Evolutionary conservation across 2,329 filamentous ascomycete genomes (phyloP), one percentile per base, ranked within the genome.

Genomic region (Acarospora socialis): DNA sequence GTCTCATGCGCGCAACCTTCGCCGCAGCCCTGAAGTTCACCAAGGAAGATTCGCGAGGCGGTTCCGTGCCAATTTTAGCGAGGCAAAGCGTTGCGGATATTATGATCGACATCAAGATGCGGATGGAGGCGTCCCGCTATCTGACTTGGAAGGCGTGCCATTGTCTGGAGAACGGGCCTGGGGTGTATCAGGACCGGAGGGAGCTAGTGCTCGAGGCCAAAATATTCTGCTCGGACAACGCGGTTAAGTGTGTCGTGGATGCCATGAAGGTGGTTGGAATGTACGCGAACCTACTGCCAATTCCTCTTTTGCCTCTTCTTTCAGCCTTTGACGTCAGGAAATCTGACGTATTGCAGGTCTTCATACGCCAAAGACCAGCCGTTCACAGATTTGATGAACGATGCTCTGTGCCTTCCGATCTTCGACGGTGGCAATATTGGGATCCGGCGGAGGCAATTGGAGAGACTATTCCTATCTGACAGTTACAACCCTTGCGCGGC

Each of bases 351-450:
- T 28, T 26, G 21, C 36, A 58, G 55, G 20, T 51, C 46, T 4
- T 51, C 61, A 0, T 67, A 66, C 37, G 50, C 54, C 14, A 46
- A 45, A 4, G 50, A 54, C 17, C 51, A 56, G 36, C 57, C 56
- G 2, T 68, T 67, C 39, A 45, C 53, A 2, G 50, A 55, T 15
- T 41, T 66, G 8, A 43, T 66, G 16, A 60, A 60, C 21, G 57
- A 57, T 37, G 64, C 60, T 1, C 52, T 62, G 38, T 58, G 55
- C 3, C 36, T 68, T 30, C 62, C 63, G 3, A 57, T 61, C 15
- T 69, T 70, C 34, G 66, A 70, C 36, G 64, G 65, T 1, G 66
- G 66, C 0, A 70, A 70, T 45, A 55, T 70, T 7, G 66, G 66
- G 0, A 58, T 70, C 5, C 49, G 66, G 23, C 55, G 65, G 31